These are phyloP conservation scores for Beta macrorhiza DNA, from an alignment of 179 eudicot species.

Conservation along the genomic window DNA sequence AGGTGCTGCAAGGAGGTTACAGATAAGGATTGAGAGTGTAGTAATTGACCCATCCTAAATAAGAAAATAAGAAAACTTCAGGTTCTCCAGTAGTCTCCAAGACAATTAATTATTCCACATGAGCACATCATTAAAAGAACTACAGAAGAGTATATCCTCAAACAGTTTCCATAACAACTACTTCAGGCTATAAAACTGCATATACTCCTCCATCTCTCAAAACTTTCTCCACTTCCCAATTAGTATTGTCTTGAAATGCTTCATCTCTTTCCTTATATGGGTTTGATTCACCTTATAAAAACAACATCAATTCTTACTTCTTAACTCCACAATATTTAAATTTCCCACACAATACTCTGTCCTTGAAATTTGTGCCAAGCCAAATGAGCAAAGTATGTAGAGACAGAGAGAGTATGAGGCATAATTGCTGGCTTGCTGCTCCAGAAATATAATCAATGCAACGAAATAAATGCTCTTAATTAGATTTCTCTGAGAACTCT, in stretches of 20 bases:
- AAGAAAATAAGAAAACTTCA: neutral
- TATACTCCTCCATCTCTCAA: neutral
- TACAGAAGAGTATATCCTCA: neutral
- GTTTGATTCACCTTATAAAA: no score
- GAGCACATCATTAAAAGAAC: neutral
- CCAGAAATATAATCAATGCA: neutral
- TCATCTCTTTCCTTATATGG: no score
- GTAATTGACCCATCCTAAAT: neutral
- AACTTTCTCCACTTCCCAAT: no score
- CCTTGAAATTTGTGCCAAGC: no score
- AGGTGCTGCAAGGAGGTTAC: neutral
- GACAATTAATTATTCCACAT: neutral
- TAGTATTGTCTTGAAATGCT: no score
- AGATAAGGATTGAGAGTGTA: neutral
- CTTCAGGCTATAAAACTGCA: neutral
- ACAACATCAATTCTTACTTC: no score
- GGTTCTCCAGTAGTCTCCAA: neutral
- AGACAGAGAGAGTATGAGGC: neutral
- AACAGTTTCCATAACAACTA: neutral
- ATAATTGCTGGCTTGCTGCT: slow-evolving; percentile 10
- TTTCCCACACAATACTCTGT: no score
- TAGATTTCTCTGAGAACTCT: neutral
- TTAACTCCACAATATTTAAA: no score
- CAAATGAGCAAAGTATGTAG: no score
- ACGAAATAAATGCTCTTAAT: neutral